phyloP scores from a whole-genome alignment of 257 asterid species.

The Catharanthus roseus region DNA sequence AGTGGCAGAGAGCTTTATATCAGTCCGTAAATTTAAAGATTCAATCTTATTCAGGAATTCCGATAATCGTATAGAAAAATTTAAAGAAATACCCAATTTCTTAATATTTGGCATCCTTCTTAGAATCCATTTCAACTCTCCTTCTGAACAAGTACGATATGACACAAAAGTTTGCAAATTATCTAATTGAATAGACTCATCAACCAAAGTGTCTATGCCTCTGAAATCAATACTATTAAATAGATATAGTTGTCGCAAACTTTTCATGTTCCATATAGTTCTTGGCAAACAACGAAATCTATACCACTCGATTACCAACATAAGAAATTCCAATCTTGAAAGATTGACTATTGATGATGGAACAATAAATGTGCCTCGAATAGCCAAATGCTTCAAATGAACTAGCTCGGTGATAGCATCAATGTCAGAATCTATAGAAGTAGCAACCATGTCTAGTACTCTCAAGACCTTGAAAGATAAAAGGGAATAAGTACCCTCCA shows the following conservation, averaged over 20 bases:
- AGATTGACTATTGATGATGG: not conserved
- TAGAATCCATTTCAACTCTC: not conserved
- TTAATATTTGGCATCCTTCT: slow-evolving; percentile 5
- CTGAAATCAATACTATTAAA: no score
- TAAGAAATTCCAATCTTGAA: not conserved
- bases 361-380: not conserved
- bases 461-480: not conserved
- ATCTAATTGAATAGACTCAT: not conserved
- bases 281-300: no score
- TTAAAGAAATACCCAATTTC: not conserved
- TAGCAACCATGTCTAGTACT: not conserved
- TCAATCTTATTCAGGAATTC: not conserved
- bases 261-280: not conserved
- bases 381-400: not conserved
- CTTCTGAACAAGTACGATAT: not conserved
- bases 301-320: no score
- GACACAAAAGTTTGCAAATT: not conserved
- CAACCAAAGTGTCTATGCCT: not conserved
- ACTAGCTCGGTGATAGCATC: not conserved
- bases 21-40: not conserved
- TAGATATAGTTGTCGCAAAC: not conserved
- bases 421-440: not conserved
- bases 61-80: not conserved
- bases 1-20: not conserved
- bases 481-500: not conserved